Percentiles rank a stretch among this genome's conserved stretches.
These are phyloP conservation scores for Cladosporium sp. DNA, from an alignment of 2,329 filamentous ascomycete species.

Conservation along the genomic window DNA sequence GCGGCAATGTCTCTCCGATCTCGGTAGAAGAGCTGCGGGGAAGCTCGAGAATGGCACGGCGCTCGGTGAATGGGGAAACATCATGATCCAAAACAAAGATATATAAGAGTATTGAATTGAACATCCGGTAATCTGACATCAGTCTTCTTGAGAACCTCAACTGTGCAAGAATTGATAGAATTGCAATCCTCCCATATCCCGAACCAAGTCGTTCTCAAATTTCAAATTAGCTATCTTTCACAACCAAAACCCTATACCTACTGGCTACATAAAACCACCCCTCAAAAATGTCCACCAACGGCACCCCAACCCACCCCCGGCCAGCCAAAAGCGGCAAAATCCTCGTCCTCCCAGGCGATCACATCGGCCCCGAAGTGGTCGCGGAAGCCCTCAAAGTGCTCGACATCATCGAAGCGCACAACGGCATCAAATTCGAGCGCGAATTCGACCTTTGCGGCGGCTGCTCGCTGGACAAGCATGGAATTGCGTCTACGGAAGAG, in stretches of 20 bases:
- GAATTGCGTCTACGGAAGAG: slow-evolving; percentile 40
- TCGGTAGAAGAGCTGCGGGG: slow-evolving; percentile 8
- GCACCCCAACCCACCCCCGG: not conserved
- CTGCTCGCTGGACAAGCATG: slow-evolving; percentile 43
- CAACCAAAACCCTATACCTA: no score
- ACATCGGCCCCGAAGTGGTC: slow-evolving; percentile 50
- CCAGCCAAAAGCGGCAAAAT: slow-evolving; percentile 28
- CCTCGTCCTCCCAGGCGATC: slow-evolving; percentile 45
- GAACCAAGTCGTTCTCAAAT: no score
- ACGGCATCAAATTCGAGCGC: slow-evolving; percentile 26
- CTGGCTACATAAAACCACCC: no score
- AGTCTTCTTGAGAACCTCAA: no score
- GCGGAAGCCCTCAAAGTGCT: slow-evolving; percentile 45
- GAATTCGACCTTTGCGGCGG: slow-evolving; percentile 33
- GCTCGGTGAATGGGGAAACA: not conserved
- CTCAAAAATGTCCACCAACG: not conserved
- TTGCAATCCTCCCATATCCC: no score
- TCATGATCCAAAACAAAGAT: no score
- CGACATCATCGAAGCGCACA: slow-evolving; percentile 34
- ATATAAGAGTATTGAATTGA: no score
- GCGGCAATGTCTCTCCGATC: slow-evolving; percentile 6
- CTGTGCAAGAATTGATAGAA: no score
- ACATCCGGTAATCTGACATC: no score
- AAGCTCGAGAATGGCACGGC: not conserved
- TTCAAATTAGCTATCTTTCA: no score